A percentile compares a stretch with the other conserved stretches of the same genome.
These are phyloP conservation scores for Oropetium thomaeum DNA, from an alignment of 176 grass and related monocot genomes.

Conservation along the genomic window DNA sequence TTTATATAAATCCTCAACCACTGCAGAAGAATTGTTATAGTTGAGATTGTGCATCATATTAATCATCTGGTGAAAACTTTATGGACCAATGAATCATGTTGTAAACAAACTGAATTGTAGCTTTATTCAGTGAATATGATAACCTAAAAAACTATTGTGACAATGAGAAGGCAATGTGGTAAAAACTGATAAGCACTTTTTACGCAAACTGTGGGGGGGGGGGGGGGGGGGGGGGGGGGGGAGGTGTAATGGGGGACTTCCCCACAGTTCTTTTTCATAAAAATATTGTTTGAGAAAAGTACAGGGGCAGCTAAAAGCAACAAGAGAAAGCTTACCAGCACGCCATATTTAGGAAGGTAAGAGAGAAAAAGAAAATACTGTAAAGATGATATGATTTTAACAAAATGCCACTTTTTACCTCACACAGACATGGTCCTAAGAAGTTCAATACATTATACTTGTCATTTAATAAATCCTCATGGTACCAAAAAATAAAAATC, in stretches of 20 bases:
- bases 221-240: too few relatives aligned
- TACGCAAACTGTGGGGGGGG: neutral
- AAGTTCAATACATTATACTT: neutral
- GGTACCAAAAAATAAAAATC: neutral
- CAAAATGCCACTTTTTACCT: neutral
- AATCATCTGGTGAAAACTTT: constrained; percentile 24
- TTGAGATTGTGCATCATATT: constrained; percentile 25
- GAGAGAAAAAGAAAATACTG: constrained; percentile 6
- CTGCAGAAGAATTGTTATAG: constrained; percentile 50
- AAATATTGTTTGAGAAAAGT: neutral
- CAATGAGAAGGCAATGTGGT: constrained; percentile 14
- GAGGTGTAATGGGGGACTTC: too few relatives aligned
- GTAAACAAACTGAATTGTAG: constrained; percentile 22
- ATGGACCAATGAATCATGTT: constrained; percentile 19
- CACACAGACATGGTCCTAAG: neutral
- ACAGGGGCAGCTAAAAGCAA: neutral
- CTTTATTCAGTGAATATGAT: neutral
- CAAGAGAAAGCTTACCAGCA: neutral
- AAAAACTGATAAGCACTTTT: neutral
- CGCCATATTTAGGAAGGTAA: constrained; percentile 17
- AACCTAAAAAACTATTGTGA: neutral
- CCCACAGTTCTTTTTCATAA: neutral
- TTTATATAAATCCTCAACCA: constrained; percentile 98
- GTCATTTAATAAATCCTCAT: neutral
- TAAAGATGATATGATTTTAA: constrained; percentile 2